Evolutionary conservation across 2,329 filamentous ascomycete genomes (phyloP).

Genomic region (Leptodontidium sp.): DNA sequence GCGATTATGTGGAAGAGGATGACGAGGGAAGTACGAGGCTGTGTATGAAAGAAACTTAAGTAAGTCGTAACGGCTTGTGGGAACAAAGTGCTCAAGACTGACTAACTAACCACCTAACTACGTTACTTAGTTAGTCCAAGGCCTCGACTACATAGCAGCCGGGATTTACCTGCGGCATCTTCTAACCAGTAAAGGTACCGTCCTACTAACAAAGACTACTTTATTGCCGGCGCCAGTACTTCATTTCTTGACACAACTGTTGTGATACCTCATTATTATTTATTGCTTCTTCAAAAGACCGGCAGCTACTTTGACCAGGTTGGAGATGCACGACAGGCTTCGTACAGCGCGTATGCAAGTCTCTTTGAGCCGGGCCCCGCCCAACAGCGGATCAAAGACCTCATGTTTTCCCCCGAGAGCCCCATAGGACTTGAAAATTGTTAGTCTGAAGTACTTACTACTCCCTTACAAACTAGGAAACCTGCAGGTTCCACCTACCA

Average conservation of each 20-base stretch:
- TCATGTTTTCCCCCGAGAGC: neutral
- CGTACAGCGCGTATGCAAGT: conserved; percentile 12
- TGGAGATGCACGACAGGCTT: conserved; percentile 4
- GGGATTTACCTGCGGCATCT: neutral
- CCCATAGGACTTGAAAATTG: neutral
- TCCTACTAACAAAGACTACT: neutral
- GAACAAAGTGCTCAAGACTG: too few species aligned
- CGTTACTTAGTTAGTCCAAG: too few species aligned
- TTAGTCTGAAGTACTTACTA: neutral
- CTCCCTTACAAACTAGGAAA: neutral
- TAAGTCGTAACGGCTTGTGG: neutral
- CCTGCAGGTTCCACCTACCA: neutral
- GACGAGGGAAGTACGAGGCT: neutral
- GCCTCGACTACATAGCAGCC: neutral
- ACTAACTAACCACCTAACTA: too few species aligned
- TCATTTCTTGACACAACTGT: neutral
- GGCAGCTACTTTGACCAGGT: neutral
- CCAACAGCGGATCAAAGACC: conserved; percentile 5
- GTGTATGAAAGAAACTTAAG: neutral
- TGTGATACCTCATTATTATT: neutral
- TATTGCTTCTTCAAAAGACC: neutral
- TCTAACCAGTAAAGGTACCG: neutral
- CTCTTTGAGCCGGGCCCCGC: neutral
- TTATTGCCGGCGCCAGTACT: neutral
- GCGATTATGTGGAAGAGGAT: neutral